Evolutionary conservation across 331 rosid species (phyloP).

Genomic region (Dryas integrifolia): DNA sequence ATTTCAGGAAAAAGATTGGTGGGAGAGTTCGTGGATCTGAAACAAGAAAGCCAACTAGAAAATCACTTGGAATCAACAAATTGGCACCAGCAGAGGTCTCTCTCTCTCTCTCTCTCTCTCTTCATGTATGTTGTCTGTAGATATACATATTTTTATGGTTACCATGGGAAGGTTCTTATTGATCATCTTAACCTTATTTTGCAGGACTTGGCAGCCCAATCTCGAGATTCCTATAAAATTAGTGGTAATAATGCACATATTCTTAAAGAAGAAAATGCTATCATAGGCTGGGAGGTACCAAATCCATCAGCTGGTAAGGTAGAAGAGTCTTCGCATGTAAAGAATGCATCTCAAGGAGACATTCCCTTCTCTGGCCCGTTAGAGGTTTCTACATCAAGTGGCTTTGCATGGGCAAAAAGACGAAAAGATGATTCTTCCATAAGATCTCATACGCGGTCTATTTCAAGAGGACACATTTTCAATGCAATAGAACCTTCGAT

Average conservation of each 20-base stretch:
- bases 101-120: constrained; percentile 21
- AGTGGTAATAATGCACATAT: constrained; percentile 39
- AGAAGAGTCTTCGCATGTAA: constrained; percentile 60
- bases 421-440: constrained; percentile 62
- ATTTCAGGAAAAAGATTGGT: constrained; percentile 71
- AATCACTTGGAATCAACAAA: constrained; percentile 64
- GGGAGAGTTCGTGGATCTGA: constrained; percentile 68
- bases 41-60: constrained; percentile 70
- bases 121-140: constrained; percentile 5
- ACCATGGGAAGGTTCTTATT: constrained; percentile 18
- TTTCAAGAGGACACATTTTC: constrained; percentile 71
- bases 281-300: constrained; percentile 35
- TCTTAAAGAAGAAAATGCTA: constrained; percentile 44
- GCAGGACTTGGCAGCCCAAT: constrained; percentile 57
- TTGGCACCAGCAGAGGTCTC: constrained; percentile 77
- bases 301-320: constrained; percentile 47
- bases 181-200: constrained; percentile 24
- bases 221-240: constrained; percentile 41
- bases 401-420: constrained; percentile 98
- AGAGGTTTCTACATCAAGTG: constrained; percentile 93
- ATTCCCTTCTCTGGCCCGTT: constrained; percentile 85
- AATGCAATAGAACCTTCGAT: constrained; percentile 51
- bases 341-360: constrained; percentile 84
- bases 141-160: constrained; percentile 1
- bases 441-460: constrained; percentile 73